Percentiles rank a stretch among this genome's conserved stretches.
These are phyloP conservation scores for Phialophora chinensis DNA, from an alignment of 2,329 filamentous ascomycete genomes.

Conservation along the genomic window DNA sequence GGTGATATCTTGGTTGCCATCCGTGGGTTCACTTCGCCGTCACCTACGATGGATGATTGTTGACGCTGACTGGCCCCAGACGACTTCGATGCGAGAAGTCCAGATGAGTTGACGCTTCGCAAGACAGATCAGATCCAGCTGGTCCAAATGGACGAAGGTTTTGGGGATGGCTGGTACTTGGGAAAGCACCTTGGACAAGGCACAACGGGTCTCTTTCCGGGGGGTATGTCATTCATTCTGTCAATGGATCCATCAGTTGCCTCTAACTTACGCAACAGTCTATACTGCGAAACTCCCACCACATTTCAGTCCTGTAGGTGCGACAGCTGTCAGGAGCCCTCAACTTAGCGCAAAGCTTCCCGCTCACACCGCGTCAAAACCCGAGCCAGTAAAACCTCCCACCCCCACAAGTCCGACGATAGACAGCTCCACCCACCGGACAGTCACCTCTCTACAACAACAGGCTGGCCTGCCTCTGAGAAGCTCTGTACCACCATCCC, in stretches of 20 bases:
- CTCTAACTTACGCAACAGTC: conserved; percentile 30
- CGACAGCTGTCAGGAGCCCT: conserved; percentile 15
- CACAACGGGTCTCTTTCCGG: conserved; percentile 56
- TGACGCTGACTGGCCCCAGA: conserved; percentile 60
- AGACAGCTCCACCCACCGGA: conserved; percentile 4
- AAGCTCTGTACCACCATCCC: conserved; percentile 47
- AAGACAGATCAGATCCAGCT: conserved; percentile 73
- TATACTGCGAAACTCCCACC: conserved; percentile 39
- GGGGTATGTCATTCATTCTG: conserved; percentile 44
- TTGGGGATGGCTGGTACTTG: conserved; percentile 70
- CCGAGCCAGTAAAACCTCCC: conserved; percentile 38
- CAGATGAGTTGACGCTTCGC: conserved; percentile 86
- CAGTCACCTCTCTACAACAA: conserved; percentile 22
- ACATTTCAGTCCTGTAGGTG: conserved; percentile 28
- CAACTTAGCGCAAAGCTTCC: conserved; percentile 16
- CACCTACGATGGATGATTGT: background rate
- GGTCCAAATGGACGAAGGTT: conserved; percentile 69
- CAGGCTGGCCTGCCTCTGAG: conserved; percentile 41
- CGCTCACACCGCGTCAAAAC: conserved; percentile 1
- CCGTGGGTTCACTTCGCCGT: conserved; percentile 46
- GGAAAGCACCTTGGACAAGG: conserved; percentile 54
- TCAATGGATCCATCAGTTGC: background rate
- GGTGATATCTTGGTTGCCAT: conserved; percentile 54
- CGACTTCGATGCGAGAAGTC: conserved; percentile 88
- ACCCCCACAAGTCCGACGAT: conserved; percentile 14